A percentile compares a stretch with the other conserved stretches of the same genome.
Conservation (phyloP, 2,329 filamentous ascomycete genomes). For the Metarhizium brunneum region DNA sequence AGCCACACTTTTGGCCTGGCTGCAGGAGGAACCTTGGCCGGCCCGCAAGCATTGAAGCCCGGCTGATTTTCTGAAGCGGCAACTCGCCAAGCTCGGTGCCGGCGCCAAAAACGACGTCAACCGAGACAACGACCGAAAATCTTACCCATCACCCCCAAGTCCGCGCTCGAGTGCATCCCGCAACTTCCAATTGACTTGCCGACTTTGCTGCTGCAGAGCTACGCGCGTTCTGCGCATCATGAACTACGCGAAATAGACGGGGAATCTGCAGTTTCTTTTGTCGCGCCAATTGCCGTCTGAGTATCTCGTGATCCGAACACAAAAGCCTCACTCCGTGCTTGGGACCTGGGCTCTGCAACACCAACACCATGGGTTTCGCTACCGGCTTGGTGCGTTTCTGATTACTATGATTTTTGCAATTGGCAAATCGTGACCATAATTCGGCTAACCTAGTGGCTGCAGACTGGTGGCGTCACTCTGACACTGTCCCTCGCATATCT, state of each 20-base stretch:
- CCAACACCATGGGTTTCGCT: constrained; percentile 58
- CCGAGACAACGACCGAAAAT: neutral
- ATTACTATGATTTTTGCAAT: neutral
- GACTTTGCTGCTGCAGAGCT: constrained; percentile 9
- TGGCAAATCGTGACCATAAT: neutral
- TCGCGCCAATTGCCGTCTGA: constrained; percentile 2
- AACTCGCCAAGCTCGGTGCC: neutral
- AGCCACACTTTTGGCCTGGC: constrained; percentile 20
- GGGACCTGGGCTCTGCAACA: constrained; percentile 4
- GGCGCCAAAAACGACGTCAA: constrained; percentile 11
- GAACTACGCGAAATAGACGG: constrained; percentile 17
- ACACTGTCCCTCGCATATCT: constrained; percentile 67
- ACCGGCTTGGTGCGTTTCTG: constrained; percentile 57
- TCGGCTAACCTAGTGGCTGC: constrained; percentile 6
- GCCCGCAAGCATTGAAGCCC: no score
- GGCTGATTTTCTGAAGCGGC: no score
- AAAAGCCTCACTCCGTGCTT: neutral
- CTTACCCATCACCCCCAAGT: neutral
- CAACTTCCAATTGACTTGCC: constrained; percentile 6
- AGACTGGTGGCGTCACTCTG: constrained; percentile 69
- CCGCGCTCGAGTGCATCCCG: neutral
- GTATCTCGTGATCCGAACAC: neutral
- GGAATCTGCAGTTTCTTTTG: neutral
- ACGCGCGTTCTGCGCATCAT: constrained; percentile 22
- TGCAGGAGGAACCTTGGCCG: no score